Conservation (phyloP, 2,329 filamentous ascomycete genomes). For the Rhinocladiella mackenziei region DNA sequence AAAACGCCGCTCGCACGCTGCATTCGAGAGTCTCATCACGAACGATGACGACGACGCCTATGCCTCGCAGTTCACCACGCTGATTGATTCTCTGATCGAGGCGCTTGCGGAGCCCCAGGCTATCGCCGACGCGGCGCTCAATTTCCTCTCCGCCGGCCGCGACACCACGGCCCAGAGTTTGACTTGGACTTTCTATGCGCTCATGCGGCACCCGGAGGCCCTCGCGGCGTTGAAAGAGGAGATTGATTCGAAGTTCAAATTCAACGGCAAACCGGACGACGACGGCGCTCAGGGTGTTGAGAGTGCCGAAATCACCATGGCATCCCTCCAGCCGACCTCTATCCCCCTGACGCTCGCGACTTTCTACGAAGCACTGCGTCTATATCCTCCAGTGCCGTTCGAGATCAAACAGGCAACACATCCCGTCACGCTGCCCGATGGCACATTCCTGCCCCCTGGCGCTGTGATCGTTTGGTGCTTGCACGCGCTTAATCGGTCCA, state of each 20-base stretch:
- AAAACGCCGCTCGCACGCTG: constrained; percentile 34
- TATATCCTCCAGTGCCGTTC: constrained; percentile 63
- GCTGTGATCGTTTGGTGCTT: constrained; percentile 60
- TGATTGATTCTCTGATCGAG: constrained; percentile 60
- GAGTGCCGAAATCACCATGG: constrained; percentile 27
- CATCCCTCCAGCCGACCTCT: constrained; percentile 39
- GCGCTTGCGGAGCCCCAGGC: constrained; percentile 51
- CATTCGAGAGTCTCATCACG: constrained; percentile 17
- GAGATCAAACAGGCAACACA: constrained; percentile 59
- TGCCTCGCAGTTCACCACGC: constrained; percentile 44
- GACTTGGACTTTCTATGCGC: constrained; percentile 61
- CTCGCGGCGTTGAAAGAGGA: constrained; percentile 19
- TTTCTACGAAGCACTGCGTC: constrained; percentile 57
- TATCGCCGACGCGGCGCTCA: constrained; percentile 62
- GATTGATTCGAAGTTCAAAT: constrained; percentile 21
- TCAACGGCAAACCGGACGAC: neutral
- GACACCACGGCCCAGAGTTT: constrained; percentile 64
- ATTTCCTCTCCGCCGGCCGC: constrained; percentile 61
- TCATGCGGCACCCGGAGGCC: constrained; percentile 50
- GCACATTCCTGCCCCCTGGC: constrained; percentile 47
- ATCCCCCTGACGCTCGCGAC: constrained; percentile 58
- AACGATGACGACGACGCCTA: constrained; percentile 19
- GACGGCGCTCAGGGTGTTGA: neutral
- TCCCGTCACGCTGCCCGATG: constrained; percentile 45
- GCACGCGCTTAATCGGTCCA: constrained; percentile 61